Evolutionary conservation across 768 basidiomycete species (phyloP).

Genomic region (Amanita fuliginea): DNA sequence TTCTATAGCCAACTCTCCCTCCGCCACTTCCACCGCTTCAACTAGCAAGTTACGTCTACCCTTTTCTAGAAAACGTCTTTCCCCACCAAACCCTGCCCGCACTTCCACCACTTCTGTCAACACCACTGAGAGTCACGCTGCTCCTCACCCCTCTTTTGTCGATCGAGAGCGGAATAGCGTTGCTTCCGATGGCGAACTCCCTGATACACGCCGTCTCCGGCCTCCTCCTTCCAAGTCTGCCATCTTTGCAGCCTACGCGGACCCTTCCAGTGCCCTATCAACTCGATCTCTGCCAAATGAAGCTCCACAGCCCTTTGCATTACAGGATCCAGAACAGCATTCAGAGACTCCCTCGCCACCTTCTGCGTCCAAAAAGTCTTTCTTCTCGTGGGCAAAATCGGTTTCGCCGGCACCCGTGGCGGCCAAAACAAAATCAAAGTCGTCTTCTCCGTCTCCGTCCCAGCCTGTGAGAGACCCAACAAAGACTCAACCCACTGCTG

Average conservation of each 20-base stretch:
- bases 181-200: conserved; percentile 32
- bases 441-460: not conserved
- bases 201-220: conserved; percentile 29
- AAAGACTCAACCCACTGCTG: not conserved
- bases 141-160: conserved; percentile 19
- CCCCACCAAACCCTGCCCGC: not conserved
- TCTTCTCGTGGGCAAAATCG: conserved; percentile 23
- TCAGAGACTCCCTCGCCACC: conserved; percentile 5
- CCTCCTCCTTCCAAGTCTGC: conserved; percentile 57
- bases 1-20: conserved; percentile 11
- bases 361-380: conserved; percentile 14
- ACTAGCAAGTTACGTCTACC: conserved; percentile 25
- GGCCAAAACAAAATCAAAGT: conserved; percentile 2
- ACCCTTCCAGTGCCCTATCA: conserved; percentile 39
- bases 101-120: conserved; percentile 2
- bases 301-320: conserved; percentile 18
- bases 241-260: conserved; percentile 50
- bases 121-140: not conserved
- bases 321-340: conserved; percentile 14
- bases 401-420: conserved; percentile 13
- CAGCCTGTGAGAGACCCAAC: not conserved
- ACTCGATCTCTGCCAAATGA: conserved; percentile 52
- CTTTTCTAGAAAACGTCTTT: conserved; percentile 21
- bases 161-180: conserved; percentile 20
- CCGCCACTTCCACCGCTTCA: conserved; percentile 13